Conservation (phyloP, 495 filamentous ascomycete species). For the Hyaloscypha finlandica region DNA sequence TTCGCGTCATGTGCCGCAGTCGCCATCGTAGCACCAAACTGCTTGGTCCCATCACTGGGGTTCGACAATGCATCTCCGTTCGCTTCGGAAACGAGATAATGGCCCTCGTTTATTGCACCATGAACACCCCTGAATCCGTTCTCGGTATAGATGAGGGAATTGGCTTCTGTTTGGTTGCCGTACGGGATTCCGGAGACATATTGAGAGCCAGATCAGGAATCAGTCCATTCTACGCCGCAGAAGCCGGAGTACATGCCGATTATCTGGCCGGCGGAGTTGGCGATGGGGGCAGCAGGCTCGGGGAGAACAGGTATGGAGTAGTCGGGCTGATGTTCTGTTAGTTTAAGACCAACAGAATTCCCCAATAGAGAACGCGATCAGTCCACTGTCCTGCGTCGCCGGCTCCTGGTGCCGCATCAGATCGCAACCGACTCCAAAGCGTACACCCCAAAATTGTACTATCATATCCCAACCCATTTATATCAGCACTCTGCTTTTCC, state of each 20-base stretch:
- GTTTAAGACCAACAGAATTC: background rate
- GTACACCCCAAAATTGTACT: conserved; percentile 21
- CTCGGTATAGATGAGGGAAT: background rate
- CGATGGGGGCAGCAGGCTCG: background rate
- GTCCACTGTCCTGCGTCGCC: conserved; percentile 21
- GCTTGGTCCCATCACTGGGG: background rate
- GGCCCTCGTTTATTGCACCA: background rate
- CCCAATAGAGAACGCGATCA: background rate
- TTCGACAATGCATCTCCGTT: background rate
- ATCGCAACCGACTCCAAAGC: conserved; percentile 22
- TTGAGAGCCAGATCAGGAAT: background rate
- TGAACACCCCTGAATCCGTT: background rate
- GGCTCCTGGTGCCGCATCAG: conserved; percentile 21
- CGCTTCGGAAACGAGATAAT: background rate
- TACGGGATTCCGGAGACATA: background rate
- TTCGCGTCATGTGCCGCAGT: background rate
- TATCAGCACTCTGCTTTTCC: conserved; percentile 22
- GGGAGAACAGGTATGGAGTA: background rate
- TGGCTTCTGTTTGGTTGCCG: background rate
- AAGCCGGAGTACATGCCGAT: conserved; percentile 1
- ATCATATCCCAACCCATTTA: conserved; percentile 22
- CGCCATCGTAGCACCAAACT: background rate
- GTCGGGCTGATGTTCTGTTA: conserved; percentile 1
- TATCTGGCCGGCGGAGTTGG: background rate
- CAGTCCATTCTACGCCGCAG: background rate